Conservation (phyloP, 2,329 filamentous ascomycete species). For the Chaetomiaceae sp. region DNA sequence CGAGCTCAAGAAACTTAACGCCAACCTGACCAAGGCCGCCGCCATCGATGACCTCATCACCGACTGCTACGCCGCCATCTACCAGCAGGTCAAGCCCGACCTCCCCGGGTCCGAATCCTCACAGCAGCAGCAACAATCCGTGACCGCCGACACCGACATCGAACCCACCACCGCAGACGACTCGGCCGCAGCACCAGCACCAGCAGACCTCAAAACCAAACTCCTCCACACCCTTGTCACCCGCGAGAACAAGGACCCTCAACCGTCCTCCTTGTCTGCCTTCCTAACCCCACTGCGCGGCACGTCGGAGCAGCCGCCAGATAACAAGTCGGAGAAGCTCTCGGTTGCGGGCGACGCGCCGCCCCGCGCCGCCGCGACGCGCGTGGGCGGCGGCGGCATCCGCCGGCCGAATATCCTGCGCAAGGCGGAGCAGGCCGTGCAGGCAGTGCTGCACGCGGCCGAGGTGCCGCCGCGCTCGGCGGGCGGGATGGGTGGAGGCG, state of each 20-base stretch:
- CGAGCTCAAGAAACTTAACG: constrained; percentile 67
- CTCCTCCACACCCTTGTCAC: constrained; percentile 21
- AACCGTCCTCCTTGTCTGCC: constrained; percentile 9
- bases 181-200: constrained; percentile 25
- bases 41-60: constrained; percentile 90
- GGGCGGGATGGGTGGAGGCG: constrained; percentile 6
- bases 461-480: constrained; percentile 43
- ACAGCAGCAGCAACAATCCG: no score
- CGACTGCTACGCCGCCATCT: constrained; percentile 78
- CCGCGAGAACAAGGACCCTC: constrained; percentile 16
- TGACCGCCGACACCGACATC: constrained; percentile 39
- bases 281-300: constrained; percentile 22
- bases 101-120: constrained; percentile 46
- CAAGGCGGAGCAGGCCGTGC: constrained; percentile 55
- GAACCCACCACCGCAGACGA: constrained; percentile 24
- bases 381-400: constrained; percentile 36
- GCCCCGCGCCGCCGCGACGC: constrained; percentile 33
- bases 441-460: constrained; percentile 43
- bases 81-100: constrained; percentile 57
- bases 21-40: constrained; percentile 75
- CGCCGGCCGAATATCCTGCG: constrained; percentile 53
- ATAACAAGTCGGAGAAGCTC: constrained; percentile 30
- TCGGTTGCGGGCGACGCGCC: constrained; percentile 31
- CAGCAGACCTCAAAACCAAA: constrained; percentile 18
- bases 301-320: constrained; percentile 25